These are phyloP conservation scores for Trichoderma gamsii DNA, from an alignment of 495 filamentous ascomycete genomes.

Conservation along the genomic window DNA sequence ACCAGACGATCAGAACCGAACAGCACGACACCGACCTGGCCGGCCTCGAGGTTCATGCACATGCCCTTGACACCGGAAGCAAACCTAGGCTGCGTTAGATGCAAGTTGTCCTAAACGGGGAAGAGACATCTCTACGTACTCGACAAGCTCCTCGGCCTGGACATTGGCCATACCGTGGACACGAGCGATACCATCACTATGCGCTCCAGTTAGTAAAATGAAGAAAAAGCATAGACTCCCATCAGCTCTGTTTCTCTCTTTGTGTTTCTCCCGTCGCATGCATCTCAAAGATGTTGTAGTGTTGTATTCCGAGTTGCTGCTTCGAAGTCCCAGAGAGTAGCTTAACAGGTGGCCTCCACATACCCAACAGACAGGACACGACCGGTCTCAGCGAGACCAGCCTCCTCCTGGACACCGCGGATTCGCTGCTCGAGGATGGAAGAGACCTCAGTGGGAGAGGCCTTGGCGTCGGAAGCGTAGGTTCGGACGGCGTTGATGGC, in stretches of 20 bases:
- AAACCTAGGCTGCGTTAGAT: conserved; percentile 59
- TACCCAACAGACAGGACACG: conserved; percentile 99
- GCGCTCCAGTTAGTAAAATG: conserved; percentile 32
- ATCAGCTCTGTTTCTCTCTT: neutral
- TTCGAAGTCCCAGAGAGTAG: neutral
- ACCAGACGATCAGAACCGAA: conserved; percentile 99
- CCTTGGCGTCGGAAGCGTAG: conserved; percentile 93
- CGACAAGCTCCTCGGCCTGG: conserved; percentile 99
- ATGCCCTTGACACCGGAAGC: conserved; percentile 99
- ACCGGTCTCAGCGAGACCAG: conserved; percentile 93
- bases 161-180: conserved; percentile 99
- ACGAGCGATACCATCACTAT: conserved; percentile 99
- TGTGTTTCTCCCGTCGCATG: neutral
- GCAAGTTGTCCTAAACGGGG: conserved; percentile 6
- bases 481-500: conserved; percentile 66
- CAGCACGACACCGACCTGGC: conserved; percentile 99
- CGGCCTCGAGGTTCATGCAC: conserved; percentile 99
- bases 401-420: conserved; percentile 94
- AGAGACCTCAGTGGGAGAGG: conserved; percentile 93
- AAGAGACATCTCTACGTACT: conserved; percentile 59
- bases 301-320: conserved; percentile 6
- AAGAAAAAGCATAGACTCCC: neutral
- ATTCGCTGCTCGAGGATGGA: conserved; percentile 99
- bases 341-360: conserved; percentile 34
- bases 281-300: conserved; percentile 15